phyloP scores from a whole-genome alignment of 2,329 filamentous ascomycete genomes.

The Apiospora koreana region DNA sequence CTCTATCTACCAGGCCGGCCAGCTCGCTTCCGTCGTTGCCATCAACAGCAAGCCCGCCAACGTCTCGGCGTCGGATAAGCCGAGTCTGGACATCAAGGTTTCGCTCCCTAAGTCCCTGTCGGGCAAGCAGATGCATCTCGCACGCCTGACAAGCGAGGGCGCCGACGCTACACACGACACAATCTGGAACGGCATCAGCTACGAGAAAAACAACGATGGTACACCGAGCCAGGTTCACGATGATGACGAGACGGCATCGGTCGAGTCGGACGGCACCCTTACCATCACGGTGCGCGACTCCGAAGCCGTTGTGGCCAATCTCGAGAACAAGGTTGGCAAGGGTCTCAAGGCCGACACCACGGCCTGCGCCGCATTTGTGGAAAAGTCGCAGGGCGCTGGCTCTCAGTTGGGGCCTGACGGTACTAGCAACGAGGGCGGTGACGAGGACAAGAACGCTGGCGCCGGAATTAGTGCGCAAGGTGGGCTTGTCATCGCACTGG shows the following conservation, averaged over 20 bases:
- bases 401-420: background rate
- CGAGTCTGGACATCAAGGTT: constrained; percentile 40
- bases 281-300: constrained; percentile 42
- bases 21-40: constrained; percentile 43
- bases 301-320: constrained; percentile 46
- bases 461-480: background rate
- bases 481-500: background rate
- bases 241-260: constrained; percentile 30
- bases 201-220: constrained; percentile 42
- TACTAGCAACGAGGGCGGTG: background rate
- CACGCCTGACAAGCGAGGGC: constrained; percentile 47
- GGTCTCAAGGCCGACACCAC: constrained; percentile 6
- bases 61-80: constrained; percentile 36
- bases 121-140: constrained; percentile 45
- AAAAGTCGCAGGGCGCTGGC: constrained; percentile 1
- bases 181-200: constrained; percentile 50
- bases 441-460: background rate
- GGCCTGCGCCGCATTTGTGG: constrained; percentile 12
- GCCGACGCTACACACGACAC: constrained; percentile 42
- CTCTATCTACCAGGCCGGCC: constrained; percentile 43
- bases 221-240: constrained; percentile 36
- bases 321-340: constrained; percentile 31
- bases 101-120: constrained; percentile 38
- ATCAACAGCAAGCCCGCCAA: constrained; percentile 48
- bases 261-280: constrained; percentile 35